Evolutionary conservation across 306 rosid species (phyloP).

Genomic region (Medicago truncatula): MtrunA17r5.0-ANR NC_053046.1:38230501-38231000

Average conservation of each 20-base stretch:
- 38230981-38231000: conserved; percentile 5
- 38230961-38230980: conserved; percentile 13
- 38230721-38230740: conserved; percentile 26
- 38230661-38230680: not conserved
- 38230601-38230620: not conserved
- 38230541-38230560: no score
- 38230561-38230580: no score
- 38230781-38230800: conserved; percentile 7
- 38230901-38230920: conserved; percentile 7
- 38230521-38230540: no score
- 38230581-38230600: no score
- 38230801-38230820: conserved; percentile 36
- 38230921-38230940: conserved; percentile 8
- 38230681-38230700: conserved; percentile 39
- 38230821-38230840: conserved; percentile 29
- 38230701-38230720: not conserved
- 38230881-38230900: conserved; percentile 37
- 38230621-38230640: conserved; percentile 3
- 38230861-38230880: conserved; percentile 39
- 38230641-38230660: not conserved
- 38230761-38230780: conserved; percentile 12
- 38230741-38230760: conserved; percentile 16
- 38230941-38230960: conserved; percentile 1
- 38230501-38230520: no score
- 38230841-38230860: conserved; percentile 35